Evolutionary conservation across 2,329 filamentous ascomycete species (phyloP).

Genomic region (Fusarium sp.): DNA sequence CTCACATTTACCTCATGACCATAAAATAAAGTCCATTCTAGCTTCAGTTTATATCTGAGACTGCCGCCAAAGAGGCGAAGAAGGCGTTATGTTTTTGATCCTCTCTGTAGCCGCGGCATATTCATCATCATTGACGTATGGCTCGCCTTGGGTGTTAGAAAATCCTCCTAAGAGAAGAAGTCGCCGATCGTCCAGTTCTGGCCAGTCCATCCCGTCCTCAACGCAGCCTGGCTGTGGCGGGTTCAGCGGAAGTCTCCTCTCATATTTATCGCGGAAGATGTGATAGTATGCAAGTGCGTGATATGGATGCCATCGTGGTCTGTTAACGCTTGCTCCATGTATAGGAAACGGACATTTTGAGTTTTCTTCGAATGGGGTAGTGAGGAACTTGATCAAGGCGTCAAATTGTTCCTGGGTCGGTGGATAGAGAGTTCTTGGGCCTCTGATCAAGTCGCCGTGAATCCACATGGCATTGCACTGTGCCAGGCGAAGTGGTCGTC

Average conservation of each 20-base stretch:
- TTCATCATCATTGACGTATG: neutral
- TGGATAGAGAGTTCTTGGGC: conserved; percentile 12
- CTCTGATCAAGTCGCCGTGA: neutral
- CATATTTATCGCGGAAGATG: conserved; percentile 26
- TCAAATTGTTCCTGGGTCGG: conserved; percentile 15
- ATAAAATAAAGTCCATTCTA: neutral
- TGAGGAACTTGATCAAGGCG: neutral
- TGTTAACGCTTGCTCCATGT: neutral
- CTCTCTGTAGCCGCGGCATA: neutral
- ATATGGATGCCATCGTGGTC: conserved; percentile 22
- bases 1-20: no score
- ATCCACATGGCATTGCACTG: conserved; percentile 24
- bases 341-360: conserved; percentile 2
- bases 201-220: neutral
- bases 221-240: neutral
- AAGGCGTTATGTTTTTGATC: neutral
- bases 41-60: neutral
- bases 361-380: neutral
- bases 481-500: no score
- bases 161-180: neutral
- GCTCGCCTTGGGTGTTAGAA: neutral
- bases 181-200: neutral
- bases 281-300: conserved; percentile 12
- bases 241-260: neutral
- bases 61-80: neutral